Base-by-base conservation (phyloP, 2,329 filamentous ascomycete species). In the Aspergillus ruber region DNA sequence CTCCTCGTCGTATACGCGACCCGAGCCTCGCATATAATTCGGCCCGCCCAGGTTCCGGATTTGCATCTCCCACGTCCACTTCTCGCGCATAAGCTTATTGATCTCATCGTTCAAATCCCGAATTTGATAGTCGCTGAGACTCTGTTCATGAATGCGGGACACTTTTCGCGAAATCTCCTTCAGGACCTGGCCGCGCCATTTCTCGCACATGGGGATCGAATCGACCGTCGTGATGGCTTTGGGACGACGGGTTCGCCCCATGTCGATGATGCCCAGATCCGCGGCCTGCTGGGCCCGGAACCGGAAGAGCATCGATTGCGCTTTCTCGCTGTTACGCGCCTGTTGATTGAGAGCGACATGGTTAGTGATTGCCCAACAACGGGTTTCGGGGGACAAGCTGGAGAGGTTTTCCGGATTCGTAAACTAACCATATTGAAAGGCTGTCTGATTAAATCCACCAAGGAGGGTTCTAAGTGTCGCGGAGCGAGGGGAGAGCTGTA, bases 221-320 rank as follows among this genome's bases (percentile, higher is more conserved):
- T 85, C 84, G 58, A 96, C 84, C 59, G 89, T 83, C 41, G 89
- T 94, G 68, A 97, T 96, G 55, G 85, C 81, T 71, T 91, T 94
- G 45, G 93, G 93, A 2, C 93, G 89, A 9, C 90, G 88, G 7
- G 89, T 86, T 52, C 90, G 88, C 50, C 89, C 87, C 23, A 86
- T 86, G 75, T 97, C 91, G 72, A 98, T 88, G 70, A 97, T 96
- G 64, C 91, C 91, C 42, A 96, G 81, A 73, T 96, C 90, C 55
- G 90, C 89, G 56, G 91, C 91, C 81, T 97, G 93, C 61, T 91
- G 88, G 65, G 95, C 93, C 69, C 93, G 89, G 78, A 98, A 98
- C 78, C 93, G 91, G 77, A 96, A 98, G 71, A 98, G 91, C 91
- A 98, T 98, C 42, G 90, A 96, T 77, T 98, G 93, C 63, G 93